Conservation (phyloP, 306 rosid species). For the Boehmeria nivea region DNA sequence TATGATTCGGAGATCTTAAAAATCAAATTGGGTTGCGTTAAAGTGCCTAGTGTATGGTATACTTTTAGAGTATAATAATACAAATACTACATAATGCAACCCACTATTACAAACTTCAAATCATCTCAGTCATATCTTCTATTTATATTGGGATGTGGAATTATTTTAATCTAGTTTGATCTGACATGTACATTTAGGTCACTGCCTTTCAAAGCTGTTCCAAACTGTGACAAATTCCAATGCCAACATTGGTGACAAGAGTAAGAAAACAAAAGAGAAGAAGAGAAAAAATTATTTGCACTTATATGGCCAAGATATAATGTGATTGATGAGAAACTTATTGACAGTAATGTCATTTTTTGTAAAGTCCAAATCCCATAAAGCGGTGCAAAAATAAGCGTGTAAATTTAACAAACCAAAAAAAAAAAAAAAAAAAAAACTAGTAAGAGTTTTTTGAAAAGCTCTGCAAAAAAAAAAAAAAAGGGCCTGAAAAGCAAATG, state of each 20-base stretch:
- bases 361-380: no score
- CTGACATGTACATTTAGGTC: constrained; percentile 2
- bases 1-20: constrained; percentile 17
- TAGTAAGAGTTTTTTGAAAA: no score
- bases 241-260: constrained; percentile 2
- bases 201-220: background rate
- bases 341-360: background rate
- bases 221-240: constrained; percentile 3
- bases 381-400: no score
- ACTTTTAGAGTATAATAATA: constrained; percentile 8
- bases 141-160: constrained; percentile 2
- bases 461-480: no score
- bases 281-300: background rate
- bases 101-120: constrained; percentile 20
- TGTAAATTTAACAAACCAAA: no score
- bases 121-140: no score
- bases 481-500: background rate
- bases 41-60: constrained; percentile 15
- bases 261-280: background rate
- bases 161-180: background rate
- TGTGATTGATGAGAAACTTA: background rate
- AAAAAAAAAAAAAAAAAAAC: no score
- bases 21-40: constrained; percentile 17
- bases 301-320: no score
- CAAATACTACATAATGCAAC: constrained; percentile 10